phyloP scores from a whole-genome alignment of 345 rosid species.

The Brassica rapa region DNA sequence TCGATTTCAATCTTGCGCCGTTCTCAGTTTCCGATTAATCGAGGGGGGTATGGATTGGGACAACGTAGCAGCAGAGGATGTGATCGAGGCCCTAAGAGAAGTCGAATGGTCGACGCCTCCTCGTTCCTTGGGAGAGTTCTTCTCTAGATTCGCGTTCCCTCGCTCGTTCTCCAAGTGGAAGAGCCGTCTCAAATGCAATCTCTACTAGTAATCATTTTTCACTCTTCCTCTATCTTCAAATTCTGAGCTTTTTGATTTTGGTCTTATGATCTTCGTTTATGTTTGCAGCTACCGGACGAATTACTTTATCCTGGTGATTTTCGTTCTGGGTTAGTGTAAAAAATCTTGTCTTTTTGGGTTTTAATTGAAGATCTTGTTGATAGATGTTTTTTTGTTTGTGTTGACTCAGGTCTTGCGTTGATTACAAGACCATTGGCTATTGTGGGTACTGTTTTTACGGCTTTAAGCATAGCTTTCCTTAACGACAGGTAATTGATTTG shows the following conservation, averaged over 20 bases:
- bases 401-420: slow-evolving; percentile 32
- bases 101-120: slow-evolving; percentile 47
- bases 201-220: slow-evolving; percentile 32
- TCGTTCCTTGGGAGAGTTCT: slow-evolving; percentile 41
- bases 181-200: slow-evolving; percentile 46
- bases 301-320: slow-evolving; percentile 39
- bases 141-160: slow-evolving; percentile 44
- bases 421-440: slow-evolving; percentile 42
- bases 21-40: background rate
- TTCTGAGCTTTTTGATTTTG: background rate
- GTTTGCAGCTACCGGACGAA: slow-evolving; percentile 42
- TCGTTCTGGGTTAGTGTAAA: slow-evolving; percentile 33
- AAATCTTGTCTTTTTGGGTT: background rate
- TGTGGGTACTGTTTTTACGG: slow-evolving; percentile 40
- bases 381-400: background rate
- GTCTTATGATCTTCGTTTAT: slow-evolving; percentile 5
- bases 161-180: slow-evolving; percentile 45
- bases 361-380: background rate
- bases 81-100: slow-evolving; percentile 45
- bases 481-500: slow-evolving; percentile 37
- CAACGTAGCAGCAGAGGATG: slow-evolving; percentile 45
- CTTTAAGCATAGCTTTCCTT: slow-evolving; percentile 40
- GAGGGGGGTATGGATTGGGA: slow-evolving; percentile 41
- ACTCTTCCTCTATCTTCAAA: slow-evolving; percentile 7
- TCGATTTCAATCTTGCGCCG: background rate